These are phyloP conservation scores for Mycena galopus DNA, from an alignment of 768 basidiomycete species.

Conservation along the genomic window DNA sequence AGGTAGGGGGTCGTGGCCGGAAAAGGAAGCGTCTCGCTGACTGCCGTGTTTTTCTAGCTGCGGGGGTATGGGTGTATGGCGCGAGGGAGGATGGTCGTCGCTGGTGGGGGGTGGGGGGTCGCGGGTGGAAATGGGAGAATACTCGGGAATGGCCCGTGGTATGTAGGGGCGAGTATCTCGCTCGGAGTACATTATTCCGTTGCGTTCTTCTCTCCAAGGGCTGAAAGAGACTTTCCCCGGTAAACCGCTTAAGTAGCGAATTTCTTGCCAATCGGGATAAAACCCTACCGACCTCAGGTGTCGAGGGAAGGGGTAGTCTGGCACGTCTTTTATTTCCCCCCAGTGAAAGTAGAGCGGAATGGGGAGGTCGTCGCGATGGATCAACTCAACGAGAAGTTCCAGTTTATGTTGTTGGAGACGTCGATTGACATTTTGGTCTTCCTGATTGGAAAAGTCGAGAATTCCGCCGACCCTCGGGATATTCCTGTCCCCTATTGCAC, in stretches of 20 bases:
- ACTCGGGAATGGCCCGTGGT: no score
- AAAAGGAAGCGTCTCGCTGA: no score
- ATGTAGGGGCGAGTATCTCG: background rate
- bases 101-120: background rate
- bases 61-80: no score
- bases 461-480: conserved; percentile 23
- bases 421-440: background rate
- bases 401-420: background rate
- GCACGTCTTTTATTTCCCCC: background rate
- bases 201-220: background rate
- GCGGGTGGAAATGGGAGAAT: background rate
- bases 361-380: background rate
- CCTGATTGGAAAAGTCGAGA: conserved; percentile 2
- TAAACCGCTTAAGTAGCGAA: background rate
- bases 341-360: conserved; percentile 25
- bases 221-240: conserved; percentile 5
- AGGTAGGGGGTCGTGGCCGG: background rate
- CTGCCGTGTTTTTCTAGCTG: no score
- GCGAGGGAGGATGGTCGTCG: no score
- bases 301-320: conserved; percentile 3
- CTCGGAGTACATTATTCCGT: background rate
- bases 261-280: background rate
- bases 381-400: background rate
- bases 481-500: background rate
- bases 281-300: background rate